These are phyloP conservation scores for Cytospora schulzeri DNA, from an alignment of 2,329 filamentous ascomycete genomes.

Conservation along the genomic window DNA sequence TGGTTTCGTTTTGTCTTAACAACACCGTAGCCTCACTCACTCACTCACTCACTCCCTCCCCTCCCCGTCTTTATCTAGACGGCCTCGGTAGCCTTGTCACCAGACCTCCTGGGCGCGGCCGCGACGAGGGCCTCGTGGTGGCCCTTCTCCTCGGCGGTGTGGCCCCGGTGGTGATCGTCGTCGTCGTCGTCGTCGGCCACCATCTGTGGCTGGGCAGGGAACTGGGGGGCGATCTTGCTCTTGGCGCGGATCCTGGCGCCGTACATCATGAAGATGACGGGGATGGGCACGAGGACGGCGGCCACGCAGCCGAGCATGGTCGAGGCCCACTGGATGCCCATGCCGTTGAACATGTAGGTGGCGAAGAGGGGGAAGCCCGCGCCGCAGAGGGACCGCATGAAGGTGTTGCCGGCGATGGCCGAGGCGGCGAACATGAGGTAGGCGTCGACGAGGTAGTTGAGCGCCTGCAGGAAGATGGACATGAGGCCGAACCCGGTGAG, in stretches of 20 bases:
- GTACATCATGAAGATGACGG: slow-evolving; percentile 63
- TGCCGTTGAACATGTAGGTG: slow-evolving; percentile 65
- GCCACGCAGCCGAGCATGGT: slow-evolving; percentile 66
- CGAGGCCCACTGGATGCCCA: slow-evolving; percentile 64
- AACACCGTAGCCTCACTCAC: slow-evolving; percentile 7
- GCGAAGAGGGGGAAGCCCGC: slow-evolving; percentile 81
- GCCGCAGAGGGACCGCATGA: slow-evolving; percentile 76
- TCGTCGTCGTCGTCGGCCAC: not conserved
- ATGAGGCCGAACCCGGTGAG: slow-evolving; percentile 76
- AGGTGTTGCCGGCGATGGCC: slow-evolving; percentile 79
- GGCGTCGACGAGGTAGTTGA: slow-evolving; percentile 81
- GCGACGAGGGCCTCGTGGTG: slow-evolving; percentile 24
- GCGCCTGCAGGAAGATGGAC: slow-evolving; percentile 77
- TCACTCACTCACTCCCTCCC: not conserved
- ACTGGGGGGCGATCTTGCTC: slow-evolving; percentile 59
- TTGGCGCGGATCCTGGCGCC: slow-evolving; percentile 57
- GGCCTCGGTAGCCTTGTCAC: slow-evolving; percentile 32
- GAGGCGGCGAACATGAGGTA: slow-evolving; percentile 76
- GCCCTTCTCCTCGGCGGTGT: slow-evolving; percentile 21
- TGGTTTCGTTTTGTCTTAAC: too few species aligned
- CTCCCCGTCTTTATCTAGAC: slow-evolving; percentile 22
- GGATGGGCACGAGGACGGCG: slow-evolving; percentile 60
- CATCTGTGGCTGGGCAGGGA: slow-evolving; percentile 30
- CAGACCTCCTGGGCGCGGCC: slow-evolving; percentile 24
- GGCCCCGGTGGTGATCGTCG: too few species aligned